Conservation (phyloP, 208 protist species). For the Trypanosomatidae sp. region DNA sequence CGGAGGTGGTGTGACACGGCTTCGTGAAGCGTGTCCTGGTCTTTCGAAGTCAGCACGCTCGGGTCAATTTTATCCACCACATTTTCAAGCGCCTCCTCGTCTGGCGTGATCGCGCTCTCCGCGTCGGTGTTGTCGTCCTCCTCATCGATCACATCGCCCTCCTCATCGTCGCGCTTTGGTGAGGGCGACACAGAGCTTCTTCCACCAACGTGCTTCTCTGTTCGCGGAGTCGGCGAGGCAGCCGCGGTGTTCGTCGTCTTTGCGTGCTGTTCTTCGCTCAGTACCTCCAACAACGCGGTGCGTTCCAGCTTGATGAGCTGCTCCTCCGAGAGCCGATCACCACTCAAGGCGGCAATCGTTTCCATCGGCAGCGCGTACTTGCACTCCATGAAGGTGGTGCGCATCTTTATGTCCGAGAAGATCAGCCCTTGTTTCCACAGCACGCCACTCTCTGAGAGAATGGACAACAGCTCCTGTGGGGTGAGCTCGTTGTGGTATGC, state of each 20-base stretch:
- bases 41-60: background rate
- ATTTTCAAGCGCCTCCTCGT: conserved; percentile 19
- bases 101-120: conserved; percentile 9
- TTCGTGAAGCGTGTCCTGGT: conserved; percentile 7
- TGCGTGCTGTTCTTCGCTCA: conserved; percentile 40
- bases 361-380: conserved; percentile 77
- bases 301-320: conserved; percentile 93
- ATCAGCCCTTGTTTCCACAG: conserved; percentile 88
- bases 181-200: conserved; percentile 8
- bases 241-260: background rate
- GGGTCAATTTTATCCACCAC: conserved; percentile 23
- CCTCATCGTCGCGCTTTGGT: background rate
- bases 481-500: conserved; percentile 60
- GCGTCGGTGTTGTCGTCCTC: conserved; percentile 5
- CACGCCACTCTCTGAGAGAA: conserved; percentile 66
- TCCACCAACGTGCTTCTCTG: background rate
- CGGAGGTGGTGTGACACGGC: conserved; percentile 10
- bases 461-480: conserved; percentile 70
- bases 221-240: background rate
- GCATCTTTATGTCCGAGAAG: conserved; percentile 49
- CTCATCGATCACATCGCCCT: conserved; percentile 12
- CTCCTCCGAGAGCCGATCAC: conserved; percentile 73
- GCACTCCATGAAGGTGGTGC: conserved; percentile 59
- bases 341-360: conserved; percentile 72
- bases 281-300: conserved; percentile 76